Conservation (phyloP, 2,329 filamentous ascomycete species). For the Westerdykella aurantiaca region DNA sequence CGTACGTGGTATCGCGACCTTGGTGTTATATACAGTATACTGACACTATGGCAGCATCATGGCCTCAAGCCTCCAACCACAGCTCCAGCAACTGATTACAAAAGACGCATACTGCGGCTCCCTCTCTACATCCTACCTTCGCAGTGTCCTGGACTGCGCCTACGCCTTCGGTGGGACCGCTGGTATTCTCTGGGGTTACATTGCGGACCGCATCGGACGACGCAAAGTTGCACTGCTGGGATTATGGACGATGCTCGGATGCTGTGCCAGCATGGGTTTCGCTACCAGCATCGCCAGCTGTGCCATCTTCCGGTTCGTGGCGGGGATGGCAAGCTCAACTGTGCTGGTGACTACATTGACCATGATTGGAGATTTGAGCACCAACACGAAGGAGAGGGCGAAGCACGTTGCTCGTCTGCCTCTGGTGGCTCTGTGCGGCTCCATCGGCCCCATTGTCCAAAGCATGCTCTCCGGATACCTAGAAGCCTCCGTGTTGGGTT, state of each 20-base stretch:
- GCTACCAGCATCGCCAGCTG: constrained; percentile 40
- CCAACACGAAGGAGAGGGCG: constrained; percentile 32
- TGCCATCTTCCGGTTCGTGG: constrained; percentile 40
- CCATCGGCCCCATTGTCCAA: constrained; percentile 42
- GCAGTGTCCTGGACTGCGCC: constrained; percentile 45
- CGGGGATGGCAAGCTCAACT: constrained; percentile 42
- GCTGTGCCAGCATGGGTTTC: constrained; percentile 45
- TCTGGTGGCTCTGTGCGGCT: constrained; percentile 42
- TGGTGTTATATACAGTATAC: neutral
- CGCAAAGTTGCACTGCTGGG: constrained; percentile 42
- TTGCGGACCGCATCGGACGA: constrained; percentile 41
- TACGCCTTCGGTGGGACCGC: constrained; percentile 44
- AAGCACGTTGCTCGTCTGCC: constrained; percentile 42
- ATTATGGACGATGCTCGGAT: constrained; percentile 41
- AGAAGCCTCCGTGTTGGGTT: constrained; percentile 39
- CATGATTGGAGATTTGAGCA: constrained; percentile 44
- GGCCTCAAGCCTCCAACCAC: constrained; percentile 44
- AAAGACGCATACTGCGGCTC: constrained; percentile 42
- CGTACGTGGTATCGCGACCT: constrained; percentile 22
- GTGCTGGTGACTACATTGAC: constrained; percentile 42
- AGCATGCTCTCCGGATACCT: constrained; percentile 39
- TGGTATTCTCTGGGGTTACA: constrained; percentile 43
- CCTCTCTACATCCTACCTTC: constrained; percentile 43
- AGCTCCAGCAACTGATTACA: constrained; percentile 43
- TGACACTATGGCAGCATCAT: constrained; percentile 34